Base-by-base conservation (phyloP, 306 rosid genomes). In the Medicago lupulina region DNA sequence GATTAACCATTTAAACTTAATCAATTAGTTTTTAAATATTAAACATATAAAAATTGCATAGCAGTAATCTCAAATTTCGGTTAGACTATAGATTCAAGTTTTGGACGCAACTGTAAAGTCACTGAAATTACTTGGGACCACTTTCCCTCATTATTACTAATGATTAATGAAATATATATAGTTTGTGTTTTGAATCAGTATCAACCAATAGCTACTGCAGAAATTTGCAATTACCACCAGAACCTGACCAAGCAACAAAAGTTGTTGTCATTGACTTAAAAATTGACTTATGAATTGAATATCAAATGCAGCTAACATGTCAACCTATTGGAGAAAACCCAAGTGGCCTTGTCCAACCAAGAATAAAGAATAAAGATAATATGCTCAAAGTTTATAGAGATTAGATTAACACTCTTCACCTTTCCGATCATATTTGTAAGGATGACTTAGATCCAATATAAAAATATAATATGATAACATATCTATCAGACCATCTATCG, bases 131-230 rank as follows among this genome's bases (percentile, higher is more conserved):
- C 21, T 55, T 44, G 70, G 76, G 81, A 55, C 76, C 83, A 64
- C 62, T 74, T 63, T 83, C 70, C 61, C 75, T 36, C 63, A 59
- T 53, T 15, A 74, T 69, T 62, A 74, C 71, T 58, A 74, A 61
- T 44, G 43, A 70, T 23, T 55, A 25, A 39, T 8, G 58, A 23
- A 64, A 49, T 14, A 10, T 13, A 55, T 14, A 21, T 17, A 74
- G 5, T 64, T 61, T 7, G 43, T 53, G 54, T 47, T 28, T 4
- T n/a, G 16, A 16, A 53, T 71, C 38, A 46, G 23, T 61, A 70
- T 65, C 68, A 62, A 15, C 78, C 83, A 79, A 83, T 67, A 28
- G 69, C 36, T 39, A 40, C 50, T 8, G 51, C 19, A 68, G 69
- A 82, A 39, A 14, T 67, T 61, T 55, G 44, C 11, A 54, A 21